Evolutionary conservation across 306 rosid genomes (phyloP).

Genomic region (Quercus suber): DNA sequence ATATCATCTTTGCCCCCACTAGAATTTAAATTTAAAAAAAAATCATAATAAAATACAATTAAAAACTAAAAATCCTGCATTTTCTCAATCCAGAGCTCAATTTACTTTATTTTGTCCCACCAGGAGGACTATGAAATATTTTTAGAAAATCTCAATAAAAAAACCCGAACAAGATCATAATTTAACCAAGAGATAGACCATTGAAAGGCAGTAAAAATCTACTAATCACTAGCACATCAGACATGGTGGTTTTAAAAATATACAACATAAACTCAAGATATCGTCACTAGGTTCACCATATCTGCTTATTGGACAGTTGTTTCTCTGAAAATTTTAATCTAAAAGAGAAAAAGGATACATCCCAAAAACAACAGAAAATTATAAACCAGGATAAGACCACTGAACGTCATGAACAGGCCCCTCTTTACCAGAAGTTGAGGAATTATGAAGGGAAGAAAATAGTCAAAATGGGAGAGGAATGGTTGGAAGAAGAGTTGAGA

Average conservation of each 20-base stretch:
- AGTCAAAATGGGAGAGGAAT: too few species aligned
- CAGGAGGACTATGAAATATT: not conserved
- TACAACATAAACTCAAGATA: not conserved
- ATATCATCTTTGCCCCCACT: not conserved
- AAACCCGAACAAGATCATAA: not conserved
- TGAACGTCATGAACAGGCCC: conserved; percentile 96
- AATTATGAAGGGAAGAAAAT: too few species aligned
- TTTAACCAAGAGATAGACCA: not conserved
- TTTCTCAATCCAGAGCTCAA: not conserved
- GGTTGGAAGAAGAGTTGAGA: too few species aligned
- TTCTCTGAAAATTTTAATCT: not conserved
- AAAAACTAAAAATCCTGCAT: not conserved
- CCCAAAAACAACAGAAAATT: conserved; percentile 91
- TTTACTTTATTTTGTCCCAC: not conserved
- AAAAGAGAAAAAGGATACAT: conserved; percentile 65
- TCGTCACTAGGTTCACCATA: too few species aligned
- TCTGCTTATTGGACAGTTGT: not conserved
- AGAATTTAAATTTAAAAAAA: not conserved
- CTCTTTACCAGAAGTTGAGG: conserved; percentile 49
- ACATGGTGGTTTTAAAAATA: not conserved
- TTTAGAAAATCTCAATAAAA: not conserved
- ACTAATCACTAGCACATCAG: too few species aligned
- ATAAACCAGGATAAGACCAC: conserved; percentile 77
- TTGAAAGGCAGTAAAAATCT: too few species aligned
- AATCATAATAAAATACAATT: not conserved